Evolutionary conservation across 768 basidiomycete genomes (phyloP), one percentile per base, ranked within the genome.

Genomic region (Lactarius evosmus): DNA sequence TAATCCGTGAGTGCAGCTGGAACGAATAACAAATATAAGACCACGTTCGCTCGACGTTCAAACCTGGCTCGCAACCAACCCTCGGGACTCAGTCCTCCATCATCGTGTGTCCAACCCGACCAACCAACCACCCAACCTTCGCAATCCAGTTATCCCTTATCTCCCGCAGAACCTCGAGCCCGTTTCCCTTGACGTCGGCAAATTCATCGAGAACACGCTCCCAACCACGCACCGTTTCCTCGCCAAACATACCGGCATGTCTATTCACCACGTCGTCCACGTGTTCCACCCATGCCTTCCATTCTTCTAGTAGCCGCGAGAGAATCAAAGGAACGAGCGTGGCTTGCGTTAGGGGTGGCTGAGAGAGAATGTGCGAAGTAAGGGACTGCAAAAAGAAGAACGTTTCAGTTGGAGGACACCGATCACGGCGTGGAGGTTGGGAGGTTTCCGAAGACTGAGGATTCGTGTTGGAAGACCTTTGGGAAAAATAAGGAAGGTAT

Each of bases 401-500:
- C 0, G 88, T 86, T 74, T 93, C 92, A 33, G 83, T 78, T 0
- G 90, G 89, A 70, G 91, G 87, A 7, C 81, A 79, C 70, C 84
- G 85, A 68, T 85, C 87, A 69, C 81, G 86, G 66, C 84, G 85
- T 59, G 83, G 76, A 46, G 79, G 74, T 68, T 82, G 82, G 33
- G 82, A 70, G 27, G 22, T 69, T 44, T 22, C 68, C 67, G 29
- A 65, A 68, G 74, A 66, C 56, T 74, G 70, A 57, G 62, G 53
- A 40, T 63, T 67, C 65, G 61, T 69, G 58, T 70, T 70, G 67
- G 69, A 68, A 61, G 57, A 69, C 32, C 49, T 73, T 68, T 83
- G 86, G 25, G 91, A 88, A 72, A 94, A 94, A 72, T 94, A 93
- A 3, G 89, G 90, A 53, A 93, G 83, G 72, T 93, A 94, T 7